Conservation (phyloP, 148 eudicot species). For the Chenopodium suecicum region DNA sequence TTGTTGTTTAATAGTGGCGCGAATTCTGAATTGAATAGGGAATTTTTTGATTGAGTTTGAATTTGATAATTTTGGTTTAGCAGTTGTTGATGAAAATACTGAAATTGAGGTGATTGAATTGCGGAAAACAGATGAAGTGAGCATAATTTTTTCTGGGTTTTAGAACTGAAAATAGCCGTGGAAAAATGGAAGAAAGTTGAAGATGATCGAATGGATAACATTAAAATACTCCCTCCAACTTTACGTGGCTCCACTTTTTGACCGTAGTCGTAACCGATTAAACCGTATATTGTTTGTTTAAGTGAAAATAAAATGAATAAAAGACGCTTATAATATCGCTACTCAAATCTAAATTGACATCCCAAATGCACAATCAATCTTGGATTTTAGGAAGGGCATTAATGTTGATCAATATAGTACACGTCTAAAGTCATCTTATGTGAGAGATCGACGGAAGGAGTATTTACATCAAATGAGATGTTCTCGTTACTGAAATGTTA, state of each 20-base stretch:
- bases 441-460: too few relatives aligned
- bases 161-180: neutral
- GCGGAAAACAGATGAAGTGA: conserved; percentile 19
- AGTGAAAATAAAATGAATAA: too few relatives aligned
- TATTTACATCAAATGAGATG: too few relatives aligned
- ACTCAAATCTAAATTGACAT: too few relatives aligned
- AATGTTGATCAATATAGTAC: too few relatives aligned
- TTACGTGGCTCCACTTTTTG: neutral
- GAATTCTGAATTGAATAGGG: conserved; percentile 24
- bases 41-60: neutral
- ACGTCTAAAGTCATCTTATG: too few relatives aligned
- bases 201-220: neutral
- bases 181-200: neutral
- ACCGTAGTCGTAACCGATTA: too few relatives aligned
- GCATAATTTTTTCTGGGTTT: conserved; percentile 18
- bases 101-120: conserved; percentile 21
- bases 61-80: conserved; percentile 12
- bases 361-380: too few relatives aligned
- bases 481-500: too few relatives aligned
- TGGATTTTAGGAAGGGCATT: too few relatives aligned
- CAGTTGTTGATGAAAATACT: conserved; percentile 5
- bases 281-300: too few relatives aligned
- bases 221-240: neutral
- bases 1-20: conserved; percentile 23
- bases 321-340: too few relatives aligned